Evolutionary conservation across 108 stramenopile species (phyloP).

Genomic region (Halocafeteria seosinensis): DNA sequence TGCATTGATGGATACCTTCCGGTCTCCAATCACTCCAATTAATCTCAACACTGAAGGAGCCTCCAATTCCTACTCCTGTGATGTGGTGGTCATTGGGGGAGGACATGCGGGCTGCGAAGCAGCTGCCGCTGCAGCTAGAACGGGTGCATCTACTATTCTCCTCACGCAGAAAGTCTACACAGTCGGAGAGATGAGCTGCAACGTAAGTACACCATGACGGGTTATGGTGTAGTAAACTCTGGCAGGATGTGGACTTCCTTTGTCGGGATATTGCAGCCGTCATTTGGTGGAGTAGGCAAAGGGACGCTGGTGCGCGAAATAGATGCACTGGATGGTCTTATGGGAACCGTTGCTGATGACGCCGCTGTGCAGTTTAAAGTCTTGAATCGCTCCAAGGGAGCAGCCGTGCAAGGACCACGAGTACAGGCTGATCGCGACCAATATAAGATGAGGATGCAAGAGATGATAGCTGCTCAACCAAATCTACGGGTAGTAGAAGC

Average conservation of each 20-base stretch:
- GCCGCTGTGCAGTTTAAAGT: conserved; percentile 1
- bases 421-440: conserved; percentile 88
- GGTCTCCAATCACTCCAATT: too few relatives aligned
- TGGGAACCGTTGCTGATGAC: conserved; percentile 68
- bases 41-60: too few relatives aligned
- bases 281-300: conserved; percentile 94
- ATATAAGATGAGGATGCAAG: conserved; percentile 73
- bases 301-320: conserved; percentile 88
- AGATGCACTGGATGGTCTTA: conserved; percentile 83
- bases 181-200: conserved; percentile 84
- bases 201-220: conserved; percentile 28
- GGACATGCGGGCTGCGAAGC: conserved; percentile 96
- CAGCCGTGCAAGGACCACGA: conserved; percentile 28
- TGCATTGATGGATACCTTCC: too few relatives aligned
- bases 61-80: too few relatives aligned
- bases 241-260: too few relatives aligned
- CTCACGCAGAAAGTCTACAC: conserved; percentile 72
- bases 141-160: conserved; percentile 71
- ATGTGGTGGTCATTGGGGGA: conserved; percentile 85
- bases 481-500: conserved; percentile 66
- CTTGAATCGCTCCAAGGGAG: conserved; percentile 6
- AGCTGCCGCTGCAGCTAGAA: conserved; percentile 70
- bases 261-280: too few relatives aligned
- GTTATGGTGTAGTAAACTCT: too few relatives aligned
- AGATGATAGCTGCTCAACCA: conserved; percentile 24